Conservation (phyloP, 1,284 basidiomycete species). For the Ceratobasidium sp. region DNA sequence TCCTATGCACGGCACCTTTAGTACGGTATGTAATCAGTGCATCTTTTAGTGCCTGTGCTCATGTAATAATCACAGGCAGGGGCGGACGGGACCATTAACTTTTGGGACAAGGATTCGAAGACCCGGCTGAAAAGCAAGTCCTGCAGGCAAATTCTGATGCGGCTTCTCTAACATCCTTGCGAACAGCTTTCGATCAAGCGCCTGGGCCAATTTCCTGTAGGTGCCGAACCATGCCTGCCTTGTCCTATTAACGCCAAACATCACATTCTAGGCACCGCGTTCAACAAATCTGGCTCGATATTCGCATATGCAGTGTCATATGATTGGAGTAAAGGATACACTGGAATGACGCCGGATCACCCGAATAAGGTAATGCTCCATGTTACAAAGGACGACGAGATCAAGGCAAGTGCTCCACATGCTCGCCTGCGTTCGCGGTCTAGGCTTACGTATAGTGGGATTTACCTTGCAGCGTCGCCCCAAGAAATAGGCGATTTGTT, state of each 20-base stretch:
- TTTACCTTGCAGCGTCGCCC: constrained; percentile 32
- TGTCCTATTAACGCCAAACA: constrained; percentile 49
- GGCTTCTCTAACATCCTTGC: constrained; percentile 37
- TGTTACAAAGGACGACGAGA: constrained; percentile 88
- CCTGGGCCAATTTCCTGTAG: constrained; percentile 69
- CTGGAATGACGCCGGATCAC: constrained; percentile 82
- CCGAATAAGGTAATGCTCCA: constrained; percentile 92
- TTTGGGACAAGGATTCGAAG: constrained; percentile 91
- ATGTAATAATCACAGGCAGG: constrained; percentile 30
- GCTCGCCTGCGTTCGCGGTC: not conserved
- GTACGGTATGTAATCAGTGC: constrained; percentile 75
- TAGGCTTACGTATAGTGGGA: constrained; percentile 7
- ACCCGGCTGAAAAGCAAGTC: constrained; percentile 86
- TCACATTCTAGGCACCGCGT: constrained; percentile 64
- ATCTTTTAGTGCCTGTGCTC: not conserved
- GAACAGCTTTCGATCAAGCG: constrained; percentile 72
- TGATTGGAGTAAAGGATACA: constrained; percentile 91
- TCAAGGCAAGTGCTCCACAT: constrained; percentile 59
- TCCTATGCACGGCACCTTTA: constrained; percentile 92
- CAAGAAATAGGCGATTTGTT: constrained; percentile 32
- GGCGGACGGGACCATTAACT: constrained; percentile 44
- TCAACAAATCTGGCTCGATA: constrained; percentile 79
- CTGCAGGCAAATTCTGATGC: not conserved
- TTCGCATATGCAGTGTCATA: constrained; percentile 67
- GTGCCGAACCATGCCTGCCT: constrained; percentile 49